Percentiles rank a stretch among this genome's conserved stretches.
phyloP scores from a whole-genome alignment of 2,329 filamentous ascomycete species.

The Verticillium zaregamsianum region DNA sequence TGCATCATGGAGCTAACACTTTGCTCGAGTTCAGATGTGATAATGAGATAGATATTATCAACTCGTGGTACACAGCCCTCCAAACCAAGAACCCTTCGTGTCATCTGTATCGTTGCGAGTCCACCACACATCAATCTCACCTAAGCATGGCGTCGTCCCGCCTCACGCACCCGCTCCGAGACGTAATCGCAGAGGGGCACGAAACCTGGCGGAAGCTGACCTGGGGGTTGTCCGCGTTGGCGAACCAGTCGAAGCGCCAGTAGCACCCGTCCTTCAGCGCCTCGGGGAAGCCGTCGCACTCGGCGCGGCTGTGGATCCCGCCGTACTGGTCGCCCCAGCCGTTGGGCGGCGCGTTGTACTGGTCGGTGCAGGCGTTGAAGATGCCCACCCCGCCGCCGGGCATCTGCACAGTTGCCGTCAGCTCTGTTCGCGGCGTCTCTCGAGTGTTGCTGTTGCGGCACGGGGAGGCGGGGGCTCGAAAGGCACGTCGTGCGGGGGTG shows the following conservation, averaged over 20 bases:
- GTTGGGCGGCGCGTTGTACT: conserved; percentile 38
- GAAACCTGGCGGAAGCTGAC: conserved; percentile 52
- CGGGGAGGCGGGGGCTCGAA: no score
- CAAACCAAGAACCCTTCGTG: no score
- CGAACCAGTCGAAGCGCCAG: conserved; percentile 64
- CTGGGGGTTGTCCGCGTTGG: conserved; percentile 51
- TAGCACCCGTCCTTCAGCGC: conserved; percentile 53
- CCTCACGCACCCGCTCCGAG: conserved; percentile 31
- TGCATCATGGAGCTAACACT: no score
- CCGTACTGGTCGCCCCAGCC: conserved; percentile 58
- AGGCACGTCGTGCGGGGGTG: background rate
- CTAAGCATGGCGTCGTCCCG: conserved; percentile 3
- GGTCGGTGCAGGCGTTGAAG: conserved; percentile 38
- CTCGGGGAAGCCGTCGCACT: conserved; percentile 49
- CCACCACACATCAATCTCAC: background rate
- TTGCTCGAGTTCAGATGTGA: no score
- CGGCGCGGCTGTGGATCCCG: conserved; percentile 44
- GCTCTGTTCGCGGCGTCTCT: background rate
- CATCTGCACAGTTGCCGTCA: conserved; percentile 23
- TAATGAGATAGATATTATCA: no score
- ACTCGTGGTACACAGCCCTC: no score
- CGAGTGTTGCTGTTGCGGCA: background rate
- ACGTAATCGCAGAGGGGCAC: conserved; percentile 46
- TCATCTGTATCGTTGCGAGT: no score
- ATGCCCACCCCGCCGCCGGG: conserved; percentile 50